Conservation (phyloP, 164 flowering plant genomes). For the Stephania japonica region DNA sequence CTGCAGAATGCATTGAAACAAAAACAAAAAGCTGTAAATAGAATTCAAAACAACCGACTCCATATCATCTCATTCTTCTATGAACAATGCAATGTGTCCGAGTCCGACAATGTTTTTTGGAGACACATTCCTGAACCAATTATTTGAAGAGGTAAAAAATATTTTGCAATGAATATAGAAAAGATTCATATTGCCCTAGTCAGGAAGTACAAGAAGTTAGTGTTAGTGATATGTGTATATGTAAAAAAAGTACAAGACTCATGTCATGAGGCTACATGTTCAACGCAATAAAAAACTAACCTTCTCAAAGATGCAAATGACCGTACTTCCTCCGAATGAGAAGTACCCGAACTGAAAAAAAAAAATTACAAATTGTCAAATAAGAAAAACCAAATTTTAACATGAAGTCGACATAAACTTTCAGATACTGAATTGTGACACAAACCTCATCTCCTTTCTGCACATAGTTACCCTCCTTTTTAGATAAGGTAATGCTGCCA, state of each 20-base stretch:
- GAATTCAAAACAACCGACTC: not conserved
- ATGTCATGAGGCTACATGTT: not conserved
- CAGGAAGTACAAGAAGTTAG: not conserved
- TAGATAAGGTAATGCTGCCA: slow-evolving; percentile 80
- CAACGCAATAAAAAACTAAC: slow-evolving; percentile 31
- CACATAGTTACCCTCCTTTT: slow-evolving; percentile 56
- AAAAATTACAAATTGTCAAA: slow-evolving; percentile 1
- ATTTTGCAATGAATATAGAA: not conserved
- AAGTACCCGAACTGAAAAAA: slow-evolving; percentile 85
- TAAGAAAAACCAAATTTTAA: not conserved
- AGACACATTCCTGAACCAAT: not conserved
- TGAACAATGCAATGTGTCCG: not conserved
- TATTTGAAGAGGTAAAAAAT: not conserved
- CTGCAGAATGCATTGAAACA: slow-evolving; percentile 30
- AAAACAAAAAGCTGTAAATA: not conserved
- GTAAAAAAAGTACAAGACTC: not conserved
- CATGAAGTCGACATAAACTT: slow-evolving; percentile 5
- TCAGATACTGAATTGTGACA: not conserved
- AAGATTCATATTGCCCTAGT: not conserved
- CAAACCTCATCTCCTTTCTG: slow-evolving; percentile 93
- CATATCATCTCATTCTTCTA: not conserved
- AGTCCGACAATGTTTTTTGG: not conserved
- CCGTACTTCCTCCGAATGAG: slow-evolving; percentile 98
- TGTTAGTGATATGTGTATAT: not conserved
- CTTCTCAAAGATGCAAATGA: slow-evolving; percentile 90